Evolutionary conservation across 345 rosid species (phyloP), one percentile per base, ranked within the genome.

Genomic region (Garcia nutans): DNA sequence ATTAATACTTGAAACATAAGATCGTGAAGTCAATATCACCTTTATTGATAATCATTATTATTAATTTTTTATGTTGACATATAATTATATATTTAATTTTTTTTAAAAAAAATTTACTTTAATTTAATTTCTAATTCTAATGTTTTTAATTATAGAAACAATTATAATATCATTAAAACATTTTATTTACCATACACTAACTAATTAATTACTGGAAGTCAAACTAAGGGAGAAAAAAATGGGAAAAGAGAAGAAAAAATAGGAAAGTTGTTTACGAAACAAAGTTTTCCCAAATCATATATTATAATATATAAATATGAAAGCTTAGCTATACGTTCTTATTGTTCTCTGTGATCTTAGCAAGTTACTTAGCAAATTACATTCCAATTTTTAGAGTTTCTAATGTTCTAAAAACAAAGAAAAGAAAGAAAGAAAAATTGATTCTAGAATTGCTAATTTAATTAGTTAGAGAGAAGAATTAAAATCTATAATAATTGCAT

Each of bases 11-110:
- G 61, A 52, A 52, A 42, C 50, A 52, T 22, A 72, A 49, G 45
- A 28, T 19, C 16, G 61, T 54, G 60, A 70, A 31, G 47, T 70
- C 61, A 52, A 52, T n/a, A 54, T 54, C 57, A 68, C 59, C 72
- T 49, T 54, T 68, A n/a, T 22, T 54, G 15, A n/a, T n/a, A n/a
- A n/a, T n/a, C n/a, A n/a, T n/a, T n/a, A n/a, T n/a, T n/a, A n/a
- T n/a, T n/a, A n/a, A n/a, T n/a, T n/a, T n/a, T n/a, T n/a, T n/a
- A n/a, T n/a, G n/a, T n/a, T n/a, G n/a, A n/a, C n/a, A n/a, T n/a
- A n/a, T n/a, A n/a, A n/a, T n/a, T n/a, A n/a, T n/a, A n/a, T n/a
- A n/a, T n/a, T n/a, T n/a, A n/a, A n/a, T n/a, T n/a, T n/a, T n/a
- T n/a, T n/a, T n/a, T n/a, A n/a, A n/a, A 31, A 31, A 31, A 31